Evolutionary conservation across 345 rosid species (phyloP).

Genomic region (Lepidium didymum): DNA sequence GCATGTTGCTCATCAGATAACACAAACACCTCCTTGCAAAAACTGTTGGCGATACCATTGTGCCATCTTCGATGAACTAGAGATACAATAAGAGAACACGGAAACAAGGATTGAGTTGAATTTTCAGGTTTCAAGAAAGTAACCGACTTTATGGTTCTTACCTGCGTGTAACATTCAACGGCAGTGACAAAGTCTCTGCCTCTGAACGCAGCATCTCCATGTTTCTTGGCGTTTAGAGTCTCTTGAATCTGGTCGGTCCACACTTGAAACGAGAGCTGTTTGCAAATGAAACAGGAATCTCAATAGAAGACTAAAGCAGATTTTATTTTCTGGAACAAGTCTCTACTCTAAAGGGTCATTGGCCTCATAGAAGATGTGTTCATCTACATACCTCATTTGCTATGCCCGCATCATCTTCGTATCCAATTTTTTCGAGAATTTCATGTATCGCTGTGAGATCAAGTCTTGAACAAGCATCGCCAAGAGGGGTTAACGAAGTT

Average conservation of each 20-base stretch:
- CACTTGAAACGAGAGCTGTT: constrained; percentile 71
- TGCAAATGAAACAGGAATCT: constrained; percentile 1
- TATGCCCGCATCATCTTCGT: constrained; percentile 74
- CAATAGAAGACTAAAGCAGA: neutral
- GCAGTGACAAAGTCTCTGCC: constrained; percentile 50
- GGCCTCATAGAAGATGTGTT: neutral
- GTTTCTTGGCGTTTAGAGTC: constrained; percentile 54
- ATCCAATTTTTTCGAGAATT: constrained; percentile 64
- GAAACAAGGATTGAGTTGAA: neutral
- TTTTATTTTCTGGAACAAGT: neutral
- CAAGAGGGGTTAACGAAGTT: constrained; percentile 47
- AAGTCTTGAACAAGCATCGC: constrained; percentile 73
- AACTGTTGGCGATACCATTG: constrained; percentile 74
- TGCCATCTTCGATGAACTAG: constrained; percentile 72
- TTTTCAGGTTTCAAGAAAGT: neutral
- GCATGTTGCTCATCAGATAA: constrained; percentile 61
- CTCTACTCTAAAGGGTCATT: neutral
- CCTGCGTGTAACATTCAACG: constrained; percentile 49
- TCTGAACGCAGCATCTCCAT: constrained; percentile 60
- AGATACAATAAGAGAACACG: neutral
- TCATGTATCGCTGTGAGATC: constrained; percentile 80
- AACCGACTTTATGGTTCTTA: constrained; percentile 15
- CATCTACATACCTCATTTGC: constrained; percentile 62
- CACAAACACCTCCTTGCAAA: constrained; percentile 76
- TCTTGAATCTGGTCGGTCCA: constrained; percentile 73